phyloP scores from a whole-genome alignment of 2,329 filamentous ascomycete genomes.

The Fusarium buxicola region DNA sequence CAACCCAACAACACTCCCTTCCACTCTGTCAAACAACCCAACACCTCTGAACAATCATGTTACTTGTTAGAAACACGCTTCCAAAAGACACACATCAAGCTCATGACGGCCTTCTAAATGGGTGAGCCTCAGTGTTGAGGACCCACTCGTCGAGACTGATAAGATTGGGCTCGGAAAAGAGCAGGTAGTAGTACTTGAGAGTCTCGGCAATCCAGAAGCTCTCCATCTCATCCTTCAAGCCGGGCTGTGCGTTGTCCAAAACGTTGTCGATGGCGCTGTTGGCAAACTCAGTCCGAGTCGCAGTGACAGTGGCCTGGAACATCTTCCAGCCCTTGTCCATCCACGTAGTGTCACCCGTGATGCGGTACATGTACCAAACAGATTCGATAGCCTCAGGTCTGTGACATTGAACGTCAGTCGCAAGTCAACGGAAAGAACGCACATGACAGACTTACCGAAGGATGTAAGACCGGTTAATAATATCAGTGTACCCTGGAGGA shows the following conservation, averaged over 20 bases:
- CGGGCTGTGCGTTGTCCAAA: conserved; percentile 52
- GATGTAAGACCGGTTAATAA: conserved; percentile 66
- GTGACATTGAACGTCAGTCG: conserved; percentile 18
- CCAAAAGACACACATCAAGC: background rate
- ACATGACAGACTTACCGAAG: conserved; percentile 63
- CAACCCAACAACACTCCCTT: conserved; percentile 1
- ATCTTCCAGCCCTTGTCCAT: conserved; percentile 89
- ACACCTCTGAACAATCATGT: background rate
- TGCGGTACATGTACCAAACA: conserved; percentile 90
- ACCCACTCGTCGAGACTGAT: conserved; percentile 77
- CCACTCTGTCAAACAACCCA: background rate
- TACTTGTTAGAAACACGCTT: conserved; percentile 1
- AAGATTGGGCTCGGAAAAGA: conserved; percentile 77
- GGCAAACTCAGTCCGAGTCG: conserved; percentile 73
- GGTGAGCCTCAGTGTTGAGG: conserved; percentile 73
- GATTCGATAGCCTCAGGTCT: conserved; percentile 90
- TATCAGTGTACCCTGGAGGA: conserved; percentile 62
- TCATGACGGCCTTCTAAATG: conserved; percentile 60
- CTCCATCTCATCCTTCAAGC: conserved; percentile 76
- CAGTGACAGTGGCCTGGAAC: conserved; percentile 77
- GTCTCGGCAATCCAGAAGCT: conserved; percentile 94
- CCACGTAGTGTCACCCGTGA: conserved; percentile 81
- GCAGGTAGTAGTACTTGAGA: conserved; percentile 89
- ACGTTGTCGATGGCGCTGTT: conserved; percentile 79
- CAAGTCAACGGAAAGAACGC: conserved; percentile 1